Evolutionary conservation across 73 alveolate genomes (phyloP).

Genomic region (Tetrahymena malaccensis): DNA sequence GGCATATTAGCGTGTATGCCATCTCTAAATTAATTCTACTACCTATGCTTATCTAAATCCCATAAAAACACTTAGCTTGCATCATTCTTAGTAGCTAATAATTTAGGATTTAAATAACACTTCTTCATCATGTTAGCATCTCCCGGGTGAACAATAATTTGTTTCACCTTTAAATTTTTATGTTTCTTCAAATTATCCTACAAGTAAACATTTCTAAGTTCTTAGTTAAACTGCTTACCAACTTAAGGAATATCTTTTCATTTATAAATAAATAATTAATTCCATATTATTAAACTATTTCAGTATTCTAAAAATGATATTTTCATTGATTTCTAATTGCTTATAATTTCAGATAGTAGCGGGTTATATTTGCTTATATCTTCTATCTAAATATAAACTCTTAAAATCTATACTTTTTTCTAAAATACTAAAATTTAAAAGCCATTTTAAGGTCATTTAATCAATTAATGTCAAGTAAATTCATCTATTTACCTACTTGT

Average conservation of each 20-base stretch:
- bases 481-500: constrained; percentile 10
- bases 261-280: background rate
- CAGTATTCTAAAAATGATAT: background rate
- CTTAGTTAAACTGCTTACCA: background rate
- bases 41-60: constrained; percentile 32
- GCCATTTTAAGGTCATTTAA: background rate
- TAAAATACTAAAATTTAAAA: background rate
- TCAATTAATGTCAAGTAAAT: background rate
- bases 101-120: background rate
- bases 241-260: background rate
- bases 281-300: background rate
- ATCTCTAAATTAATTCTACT: background rate
- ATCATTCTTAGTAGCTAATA: constrained; percentile 28
- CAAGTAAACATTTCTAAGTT: background rate
- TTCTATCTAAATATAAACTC: background rate
- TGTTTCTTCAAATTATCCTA: background rate
- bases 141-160: constrained; percentile 39
- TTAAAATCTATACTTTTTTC: background rate
- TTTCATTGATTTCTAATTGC: background rate
- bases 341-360: background rate
- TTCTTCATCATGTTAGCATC: constrained; percentile 28
- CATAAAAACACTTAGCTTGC: constrained; percentile 14
- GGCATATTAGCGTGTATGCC: constrained; percentile 32
- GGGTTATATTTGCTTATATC: background rate
- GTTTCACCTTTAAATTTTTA: constrained; percentile 3